Base-by-base conservation (phyloP, 169 alveolate genomes). In the Hepatocystis sp. region DNA sequence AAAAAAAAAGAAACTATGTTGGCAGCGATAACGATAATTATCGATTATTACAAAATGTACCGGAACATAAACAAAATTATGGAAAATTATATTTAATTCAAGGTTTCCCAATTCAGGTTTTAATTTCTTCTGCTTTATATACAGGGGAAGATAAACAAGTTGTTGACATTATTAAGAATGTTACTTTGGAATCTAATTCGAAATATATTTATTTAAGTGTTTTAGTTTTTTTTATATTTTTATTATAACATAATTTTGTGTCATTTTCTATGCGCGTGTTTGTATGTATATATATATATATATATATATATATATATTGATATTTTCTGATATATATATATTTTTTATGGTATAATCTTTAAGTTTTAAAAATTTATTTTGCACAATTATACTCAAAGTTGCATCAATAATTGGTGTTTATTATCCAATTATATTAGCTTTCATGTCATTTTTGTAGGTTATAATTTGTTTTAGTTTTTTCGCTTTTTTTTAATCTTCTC, bases 51-150 rank as follows among this genome's bases (percentile, higher is more conserved):
- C 96, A 94, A 84, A 93, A 92, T 52, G 93, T 91, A 11, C 91
- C 90, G 39, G 66, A 67, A 28, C 89, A 92, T 84, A 28, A 44
- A 46, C 88, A 76, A 67, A 88, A 93, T 84, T 81, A 89, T 40
- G 94, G 96, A 40, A 91, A 91, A 60, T 95, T 94, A 7, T 85
- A 86, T 76, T 30, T 94, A 40, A 92, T 93, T 23, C 95, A 93
- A 76, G 96, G 92, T 1, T 94, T 90, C 85, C 96, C 96, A 2
- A 86, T 94, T 53, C 95, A 93, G 64, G 85, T 92, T 55, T 86
- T 94, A 55, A 85, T 94, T 15, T 92, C 93, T 5, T 42, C 93
- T 13, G 89, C 92, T 4, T 51, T 89, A 27, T 55, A 42, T 39
- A 55, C 58, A 8, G 5, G 11, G 7, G 86, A 68, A 19, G 86